Evolutionary conservation across 306 rosid genomes (phyloP).

Genomic region (Cucurbita maxima): DNA sequence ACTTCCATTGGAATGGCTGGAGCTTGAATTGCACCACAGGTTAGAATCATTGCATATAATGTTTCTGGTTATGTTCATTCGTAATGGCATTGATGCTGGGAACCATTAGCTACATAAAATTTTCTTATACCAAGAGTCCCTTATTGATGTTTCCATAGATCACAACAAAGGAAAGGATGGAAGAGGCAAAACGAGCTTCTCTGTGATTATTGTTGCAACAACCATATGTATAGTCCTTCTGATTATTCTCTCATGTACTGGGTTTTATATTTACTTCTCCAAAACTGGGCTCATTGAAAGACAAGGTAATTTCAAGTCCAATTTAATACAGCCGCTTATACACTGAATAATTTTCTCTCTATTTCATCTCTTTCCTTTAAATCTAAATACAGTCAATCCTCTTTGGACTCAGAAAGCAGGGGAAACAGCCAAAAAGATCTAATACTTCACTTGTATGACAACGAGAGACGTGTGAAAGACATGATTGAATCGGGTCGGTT

Average conservation of each 20-base stretch:
- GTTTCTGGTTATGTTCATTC: not conserved
- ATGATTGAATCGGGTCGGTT: slow-evolving; percentile 11
- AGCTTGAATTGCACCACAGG: slow-evolving; percentile 41
- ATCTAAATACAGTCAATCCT: slow-evolving; percentile 1
- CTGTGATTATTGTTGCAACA: slow-evolving; percentile 25
- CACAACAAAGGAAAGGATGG: slow-evolving; percentile 12
- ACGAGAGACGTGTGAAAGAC: slow-evolving; percentile 16
- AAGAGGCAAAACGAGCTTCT: slow-evolving; percentile 17
- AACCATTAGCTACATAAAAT: not conserved
- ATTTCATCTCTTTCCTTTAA: slow-evolving; percentile 12
- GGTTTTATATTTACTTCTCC: slow-evolving; percentile 24
- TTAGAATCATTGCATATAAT: slow-evolving; percentile 2
- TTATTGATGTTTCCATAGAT: not conserved
- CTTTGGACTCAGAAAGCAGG: slow-evolving; percentile 38
- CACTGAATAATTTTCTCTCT: not conserved
- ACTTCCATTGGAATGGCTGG: slow-evolving; percentile 44
- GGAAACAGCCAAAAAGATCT: slow-evolving; percentile 26
- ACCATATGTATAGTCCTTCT: slow-evolving; percentile 19
- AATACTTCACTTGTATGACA: slow-evolving; percentile 29
- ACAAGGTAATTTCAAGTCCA: slow-evolving; percentile 27
- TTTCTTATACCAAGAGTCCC: not conserved
- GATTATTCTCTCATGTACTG: slow-evolving; percentile 30
- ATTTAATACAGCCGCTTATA: not conserved
- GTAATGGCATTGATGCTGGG: not conserved
- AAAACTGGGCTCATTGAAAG: slow-evolving; percentile 24